Percentiles rank a stretch among this genome's conserved stretches.
These are phyloP conservation scores for Lunasporangiospora selenospora DNA, from an alignment of 192 early-diverging fungal species.

Conservation along the genomic window DNA sequence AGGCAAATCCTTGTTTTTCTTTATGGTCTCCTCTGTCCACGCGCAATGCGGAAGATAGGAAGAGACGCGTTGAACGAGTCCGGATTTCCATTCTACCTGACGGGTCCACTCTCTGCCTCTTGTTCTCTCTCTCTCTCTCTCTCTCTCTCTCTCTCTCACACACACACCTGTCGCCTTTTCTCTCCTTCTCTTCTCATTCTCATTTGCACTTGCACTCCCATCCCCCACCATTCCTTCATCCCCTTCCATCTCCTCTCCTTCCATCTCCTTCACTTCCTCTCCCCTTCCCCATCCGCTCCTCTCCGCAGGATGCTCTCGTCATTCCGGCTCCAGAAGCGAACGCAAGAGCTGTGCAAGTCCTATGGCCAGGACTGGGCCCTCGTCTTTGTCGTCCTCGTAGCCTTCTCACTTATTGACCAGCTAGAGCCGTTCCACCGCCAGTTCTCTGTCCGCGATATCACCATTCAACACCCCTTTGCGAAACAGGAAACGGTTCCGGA, in stretches of 20 bases:
- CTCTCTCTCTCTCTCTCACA: not conserved
- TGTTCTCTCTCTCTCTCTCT: not conserved
- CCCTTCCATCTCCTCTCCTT: not conserved
- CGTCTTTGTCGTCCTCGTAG: constrained; percentile 60
- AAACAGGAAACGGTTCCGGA: constrained; percentile 56
- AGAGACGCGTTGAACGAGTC: no score
- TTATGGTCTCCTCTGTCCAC: no score
- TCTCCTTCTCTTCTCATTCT: not conserved
- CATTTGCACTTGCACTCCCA: not conserved
- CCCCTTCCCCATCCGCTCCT: no score
- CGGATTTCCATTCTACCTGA: no score
- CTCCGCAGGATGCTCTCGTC: constrained; percentile 4
- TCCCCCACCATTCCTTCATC: not conserved
- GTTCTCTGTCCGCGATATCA: constrained; percentile 76
- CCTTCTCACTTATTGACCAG: constrained; percentile 65
- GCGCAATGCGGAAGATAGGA: no score
- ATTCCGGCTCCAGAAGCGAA: constrained; percentile 15
- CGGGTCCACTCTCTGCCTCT: no score
- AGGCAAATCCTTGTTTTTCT: no score
- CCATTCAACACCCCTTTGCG: constrained; percentile 71
- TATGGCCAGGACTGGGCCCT: constrained; percentile 54
- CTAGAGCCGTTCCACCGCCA: constrained; percentile 76
- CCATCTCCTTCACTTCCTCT: not conserved
- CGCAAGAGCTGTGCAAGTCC: constrained; percentile 26
- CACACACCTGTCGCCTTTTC: no score